Evolutionary conservation across 2,329 filamentous ascomycete genomes (phyloP).

Genomic region (Neofusicoccum laricinum): DNA sequence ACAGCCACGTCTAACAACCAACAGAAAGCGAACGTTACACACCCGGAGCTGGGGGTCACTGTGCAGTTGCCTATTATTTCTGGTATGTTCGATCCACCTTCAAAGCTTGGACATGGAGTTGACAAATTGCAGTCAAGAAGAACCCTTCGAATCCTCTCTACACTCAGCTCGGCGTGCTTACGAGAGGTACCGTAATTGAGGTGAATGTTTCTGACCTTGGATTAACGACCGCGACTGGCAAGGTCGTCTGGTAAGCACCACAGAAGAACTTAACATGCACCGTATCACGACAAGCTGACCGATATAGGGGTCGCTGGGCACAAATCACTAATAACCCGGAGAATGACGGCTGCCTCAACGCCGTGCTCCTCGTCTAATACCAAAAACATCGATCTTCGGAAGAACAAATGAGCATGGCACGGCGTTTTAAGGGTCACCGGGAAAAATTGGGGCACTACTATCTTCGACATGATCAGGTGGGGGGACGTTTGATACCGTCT

Average conservation of each 20-base stretch:
- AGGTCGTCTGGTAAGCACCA: conserved; percentile 62
- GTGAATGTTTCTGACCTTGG: conserved; percentile 93
- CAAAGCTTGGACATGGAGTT: no score
- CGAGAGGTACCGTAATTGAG: conserved; percentile 70
- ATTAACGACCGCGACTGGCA: conserved; percentile 63
- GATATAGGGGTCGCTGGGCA: conserved; percentile 48
- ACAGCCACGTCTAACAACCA: conserved; percentile 25
- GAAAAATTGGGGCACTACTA: neutral
- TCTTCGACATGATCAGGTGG: neutral
- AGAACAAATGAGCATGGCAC: neutral
- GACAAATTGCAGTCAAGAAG: conserved; percentile 60
- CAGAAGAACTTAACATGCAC: no score
- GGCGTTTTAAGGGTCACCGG: neutral
- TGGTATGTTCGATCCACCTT: neutral
- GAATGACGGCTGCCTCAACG: conserved; percentile 39
- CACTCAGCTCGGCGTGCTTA: conserved; percentile 86
- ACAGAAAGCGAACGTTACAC: conserved; percentile 57
- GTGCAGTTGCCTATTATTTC: conserved; percentile 68
- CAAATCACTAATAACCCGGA: conserved; percentile 35
- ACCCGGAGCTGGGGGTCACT: conserved; percentile 80
- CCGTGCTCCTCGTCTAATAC: conserved; percentile 13
- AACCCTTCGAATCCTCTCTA: conserved; percentile 73
- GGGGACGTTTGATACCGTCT: neutral
- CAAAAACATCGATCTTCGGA: neutral
- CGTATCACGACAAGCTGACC: no score